Evolutionary conservation across 140 eudicot species (phyloP).

Genomic region (Flaveria floridana): DNA sequence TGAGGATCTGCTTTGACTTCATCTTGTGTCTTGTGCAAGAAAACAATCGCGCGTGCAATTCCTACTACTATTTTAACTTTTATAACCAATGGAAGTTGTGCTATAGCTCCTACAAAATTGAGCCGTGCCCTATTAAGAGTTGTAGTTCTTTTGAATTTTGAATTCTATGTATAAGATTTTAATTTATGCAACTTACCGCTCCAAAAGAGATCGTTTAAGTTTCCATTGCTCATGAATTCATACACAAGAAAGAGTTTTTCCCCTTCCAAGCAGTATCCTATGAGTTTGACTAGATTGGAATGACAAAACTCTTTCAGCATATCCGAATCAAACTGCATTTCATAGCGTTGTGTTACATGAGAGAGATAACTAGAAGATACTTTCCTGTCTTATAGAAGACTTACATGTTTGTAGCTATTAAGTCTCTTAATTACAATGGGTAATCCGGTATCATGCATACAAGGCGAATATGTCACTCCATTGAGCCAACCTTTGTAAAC

Average conservation of each 20-base stretch:
- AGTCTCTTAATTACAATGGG: constrained; percentile 18
- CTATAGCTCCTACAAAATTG: background rate
- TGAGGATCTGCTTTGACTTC: background rate
- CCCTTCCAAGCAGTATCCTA: constrained; percentile 29
- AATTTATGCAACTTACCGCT: background rate
- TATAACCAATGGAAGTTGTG: constrained; percentile 9
- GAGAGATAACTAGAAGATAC: background rate
- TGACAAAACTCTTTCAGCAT: constrained; percentile 8
- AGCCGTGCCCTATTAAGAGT: background rate
- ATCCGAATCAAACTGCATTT: constrained; percentile 24
- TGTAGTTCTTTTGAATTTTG: background rate
- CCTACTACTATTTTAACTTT: constrained; percentile 14
- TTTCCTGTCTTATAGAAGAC: background rate
- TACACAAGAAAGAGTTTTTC: constrained; percentile 22
- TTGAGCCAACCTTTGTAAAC: constrained; percentile 37
- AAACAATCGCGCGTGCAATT: constrained; percentile 3
- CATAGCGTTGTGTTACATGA: background rate
- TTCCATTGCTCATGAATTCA: constrained; percentile 31
- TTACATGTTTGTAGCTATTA: background rate
- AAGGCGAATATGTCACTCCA: background rate
- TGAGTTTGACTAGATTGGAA: constrained; percentile 30
- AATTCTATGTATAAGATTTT: background rate
- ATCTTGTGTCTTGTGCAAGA: constrained; percentile 16
- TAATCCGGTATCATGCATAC: constrained; percentile 16
- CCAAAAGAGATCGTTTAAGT: background rate